Base-by-base conservation (phyloP, 106 monocot species). In the Apostasia ramifera region DNA sequence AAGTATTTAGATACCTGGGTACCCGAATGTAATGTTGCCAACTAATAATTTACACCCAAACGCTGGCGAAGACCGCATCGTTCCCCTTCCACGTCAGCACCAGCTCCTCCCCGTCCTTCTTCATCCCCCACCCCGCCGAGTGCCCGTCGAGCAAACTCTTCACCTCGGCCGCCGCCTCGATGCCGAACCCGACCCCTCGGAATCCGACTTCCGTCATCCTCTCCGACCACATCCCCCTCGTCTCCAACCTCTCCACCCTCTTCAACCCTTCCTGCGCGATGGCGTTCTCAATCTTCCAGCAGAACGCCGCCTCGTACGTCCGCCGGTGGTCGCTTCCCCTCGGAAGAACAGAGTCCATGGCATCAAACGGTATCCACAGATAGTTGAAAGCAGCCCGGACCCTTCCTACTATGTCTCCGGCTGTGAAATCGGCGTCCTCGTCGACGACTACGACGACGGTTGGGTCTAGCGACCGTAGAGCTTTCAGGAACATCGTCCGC, bases 11-110 rank as follows among this genome's bases (percentile, higher is more conserved):
- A 26, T 26, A 26, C 26, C 26, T 26, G 26, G 26, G 26, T 26
- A 26, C 26, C 26, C 26, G 26, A 26, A 26, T 26, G 26, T 26
- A 26, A 26, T 26, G 26, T 26, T 26, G 26, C 26, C 57, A 79
- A 56, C 87, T 84, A 26, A 26, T 26, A 26, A 26, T 26, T 26
- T 26, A 26, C 60, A 78, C 66, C 97, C 97, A 98, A 49, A 85
- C 83, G 7, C 85, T 75, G 1, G 93, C 89, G 65, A 98, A 98
- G 47, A 98, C 87, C 1, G 80, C 97, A 57, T 98, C 85, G 67
- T 98, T 92, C 1, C 97, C 97, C 58, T 98, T 98, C 97, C 97
- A 98, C 2, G 90, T 90, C 66, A 98, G 79, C 69, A 95, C 85
- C 40, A 98, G 52, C 56, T 85, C 82, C 6, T 93, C 93, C 69